phyloP scores from a whole-genome alignment of 208 protist species.

The Leptomonas pyrrhocoris region DNA sequence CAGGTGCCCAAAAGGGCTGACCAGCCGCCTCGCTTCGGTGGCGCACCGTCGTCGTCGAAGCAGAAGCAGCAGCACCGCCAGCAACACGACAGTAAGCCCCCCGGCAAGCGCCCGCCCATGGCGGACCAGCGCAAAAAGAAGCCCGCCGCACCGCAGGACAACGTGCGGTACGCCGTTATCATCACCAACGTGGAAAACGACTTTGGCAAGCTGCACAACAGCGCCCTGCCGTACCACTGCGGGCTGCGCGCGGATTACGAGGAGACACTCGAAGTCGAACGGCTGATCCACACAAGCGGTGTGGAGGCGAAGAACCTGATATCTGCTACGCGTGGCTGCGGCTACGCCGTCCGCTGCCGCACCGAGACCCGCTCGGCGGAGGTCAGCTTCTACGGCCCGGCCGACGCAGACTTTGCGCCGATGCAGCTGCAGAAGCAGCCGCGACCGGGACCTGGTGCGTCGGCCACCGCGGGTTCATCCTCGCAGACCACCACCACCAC shows the following conservation, averaged over 20 bases:
- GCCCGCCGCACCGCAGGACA: neutral
- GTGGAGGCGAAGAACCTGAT: neutral
- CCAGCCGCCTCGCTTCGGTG: neutral
- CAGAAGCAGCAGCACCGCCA: neutral
- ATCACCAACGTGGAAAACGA: slow-evolving; percentile 89
- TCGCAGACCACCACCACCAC: neutral
- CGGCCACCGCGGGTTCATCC: slow-evolving; percentile 9
- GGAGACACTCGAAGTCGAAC: slow-evolving; percentile 31
- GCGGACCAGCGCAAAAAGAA: neutral
- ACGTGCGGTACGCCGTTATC: slow-evolving; percentile 70
- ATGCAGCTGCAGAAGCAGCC: slow-evolving; percentile 33
- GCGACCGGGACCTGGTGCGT: slow-evolving; percentile 3
- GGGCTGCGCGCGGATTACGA: slow-evolving; percentile 41
- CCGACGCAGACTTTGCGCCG: slow-evolving; percentile 48
- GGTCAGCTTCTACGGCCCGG: slow-evolving; percentile 61
- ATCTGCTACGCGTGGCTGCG: slow-evolving; percentile 30
- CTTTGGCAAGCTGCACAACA: slow-evolving; percentile 72
- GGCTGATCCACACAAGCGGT: slow-evolving; percentile 7
- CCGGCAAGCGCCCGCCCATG: neutral
- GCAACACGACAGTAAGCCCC: neutral
- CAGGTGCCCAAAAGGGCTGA: neutral
- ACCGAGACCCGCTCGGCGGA: slow-evolving; percentile 82
- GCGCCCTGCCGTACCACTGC: slow-evolving; percentile 52
- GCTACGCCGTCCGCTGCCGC: slow-evolving; percentile 63
- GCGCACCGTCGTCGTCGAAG: neutral